Base-by-base conservation (phyloP, 164 flowering plant genomes). In the Taxillus chinensis region DNA sequence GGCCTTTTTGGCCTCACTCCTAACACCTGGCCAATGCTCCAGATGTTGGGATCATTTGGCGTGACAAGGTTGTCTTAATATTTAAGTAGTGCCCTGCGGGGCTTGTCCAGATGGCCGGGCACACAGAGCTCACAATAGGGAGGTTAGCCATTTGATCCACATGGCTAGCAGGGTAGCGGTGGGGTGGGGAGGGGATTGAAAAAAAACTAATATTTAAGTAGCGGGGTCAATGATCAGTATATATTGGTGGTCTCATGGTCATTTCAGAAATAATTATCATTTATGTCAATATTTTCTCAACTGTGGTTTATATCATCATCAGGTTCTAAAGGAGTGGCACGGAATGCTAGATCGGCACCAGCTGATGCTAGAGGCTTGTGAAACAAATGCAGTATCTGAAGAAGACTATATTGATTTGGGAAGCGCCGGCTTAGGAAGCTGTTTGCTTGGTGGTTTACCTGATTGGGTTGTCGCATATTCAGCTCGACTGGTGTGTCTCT, bases 401-500 rank as follows among this genome's bases (percentile, higher is more conserved):
- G 93, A 91, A 59, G 97, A 95, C 72, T 89, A 87, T 68, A 73
- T 84, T 64, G 97, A 86, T 41, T 72, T 95, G 76, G 87, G 86
- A 39, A 82, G 80, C 73, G 99, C 99, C 69, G 96, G 96, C 45
- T 70, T 95, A 59, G 96, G 99, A 62, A 81, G 83, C 60, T 95
- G 99, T 72, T 83, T 95, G 82, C 96, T 95, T 63, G 86, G 80
- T 57, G 99, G 95, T 45, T 75, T 95, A 73, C 99, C 99, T 62
- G 89, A 83, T 74, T 95, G 99, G 99, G 75, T 95, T 49, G 72
- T 95, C 69, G 96, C 99, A 50, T 95, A 95, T 77, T 75, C 97
- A 13, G 99, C 99, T 73, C 89, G 89, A 5, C 68, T 95, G 86
- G 99, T 95, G 77, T 52, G 75, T 60, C 8, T 39, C 39, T 57